Conservation (phyloP, 2,329 filamentous ascomycete species). For the Botryosphaeria agaves region DNA sequence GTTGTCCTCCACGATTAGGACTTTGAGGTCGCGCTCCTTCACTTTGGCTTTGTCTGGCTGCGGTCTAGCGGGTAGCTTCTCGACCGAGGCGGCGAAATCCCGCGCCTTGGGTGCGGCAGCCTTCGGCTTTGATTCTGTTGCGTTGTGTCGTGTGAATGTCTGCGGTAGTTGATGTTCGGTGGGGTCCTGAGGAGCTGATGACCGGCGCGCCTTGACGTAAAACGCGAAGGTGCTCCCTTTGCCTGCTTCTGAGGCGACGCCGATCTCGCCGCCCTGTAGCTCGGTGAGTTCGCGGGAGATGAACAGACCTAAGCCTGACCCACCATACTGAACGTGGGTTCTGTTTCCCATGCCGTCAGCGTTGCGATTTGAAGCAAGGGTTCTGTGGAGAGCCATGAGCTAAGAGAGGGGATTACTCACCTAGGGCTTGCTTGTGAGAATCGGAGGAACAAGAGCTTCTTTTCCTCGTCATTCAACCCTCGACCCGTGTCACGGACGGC, state of each 20-base stretch:
- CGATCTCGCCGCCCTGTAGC: slow-evolving; percentile 64
- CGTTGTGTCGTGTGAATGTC: slow-evolving; percentile 1
- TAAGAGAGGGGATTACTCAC: no score
- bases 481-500: slow-evolving; percentile 64
- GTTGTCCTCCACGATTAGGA: slow-evolving; percentile 19
- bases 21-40: neutral
- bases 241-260: slow-evolving; percentile 49
- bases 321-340: slow-evolving; percentile 65
- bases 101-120: slow-evolving; percentile 1
- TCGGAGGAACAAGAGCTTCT: slow-evolving; percentile 56
- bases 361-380: no score
- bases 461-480: slow-evolving; percentile 53
- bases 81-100: slow-evolving; percentile 1
- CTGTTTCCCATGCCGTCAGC: no score
- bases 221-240: slow-evolving; percentile 61
- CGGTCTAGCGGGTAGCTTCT: neutral
- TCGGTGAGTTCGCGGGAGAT: slow-evolving; percentile 67
- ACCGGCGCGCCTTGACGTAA: slow-evolving; percentile 52
- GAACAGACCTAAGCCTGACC: slow-evolving; percentile 62
- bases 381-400: no score
- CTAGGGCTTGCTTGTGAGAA: slow-evolving; percentile 64
- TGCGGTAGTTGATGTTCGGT: slow-evolving; percentile 2
- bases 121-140: neutral
- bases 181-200: slow-evolving; percentile 16
- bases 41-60: neutral